Conservation (phyloP, 495 filamentous ascomycete species). For the Talaromyces thailandensis region DNA sequence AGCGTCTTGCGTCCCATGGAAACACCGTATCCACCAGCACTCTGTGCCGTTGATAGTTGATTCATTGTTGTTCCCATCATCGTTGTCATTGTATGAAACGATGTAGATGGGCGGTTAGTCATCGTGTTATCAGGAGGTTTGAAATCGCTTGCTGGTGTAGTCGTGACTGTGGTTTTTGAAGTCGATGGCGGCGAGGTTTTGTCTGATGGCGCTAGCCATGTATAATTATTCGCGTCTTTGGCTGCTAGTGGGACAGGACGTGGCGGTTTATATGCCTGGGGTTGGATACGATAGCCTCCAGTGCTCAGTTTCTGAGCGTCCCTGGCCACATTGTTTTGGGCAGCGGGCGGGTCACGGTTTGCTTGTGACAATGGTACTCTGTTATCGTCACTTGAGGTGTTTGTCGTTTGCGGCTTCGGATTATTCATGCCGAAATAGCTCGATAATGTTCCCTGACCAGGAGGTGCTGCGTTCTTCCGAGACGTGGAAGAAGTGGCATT, state of each 20-base stretch:
- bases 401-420: background rate
- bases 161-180: background rate
- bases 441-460: slow-evolving; percentile 31
- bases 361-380: background rate
- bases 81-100: slow-evolving; percentile 47
- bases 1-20: slow-evolving; percentile 37
- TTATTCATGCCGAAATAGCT: slow-evolving; percentile 23
- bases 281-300: slow-evolving; percentile 28
- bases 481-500: background rate
- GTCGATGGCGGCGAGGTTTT: background rate
- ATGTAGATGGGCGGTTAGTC: slow-evolving; percentile 25
- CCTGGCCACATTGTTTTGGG: background rate
- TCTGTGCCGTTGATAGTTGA: background rate
- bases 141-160: slow-evolving; percentile 18
- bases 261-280: slow-evolving; percentile 24
- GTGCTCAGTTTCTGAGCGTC: slow-evolving; percentile 8
- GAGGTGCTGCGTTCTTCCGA: slow-evolving; percentile 13
- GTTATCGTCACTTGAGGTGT: background rate
- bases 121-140: slow-evolving; percentile 10
- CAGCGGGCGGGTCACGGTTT: background rate
- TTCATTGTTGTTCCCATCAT: slow-evolving; percentile 16
- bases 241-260: slow-evolving; percentile 28
- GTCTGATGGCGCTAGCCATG: slow-evolving; percentile 24
- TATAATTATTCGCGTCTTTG: slow-evolving; percentile 28
- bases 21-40: slow-evolving; percentile 5